Evolutionary conservation across 176 grass and related monocot species (phyloP).

Genomic region (Saccharum officinarum): DNA sequence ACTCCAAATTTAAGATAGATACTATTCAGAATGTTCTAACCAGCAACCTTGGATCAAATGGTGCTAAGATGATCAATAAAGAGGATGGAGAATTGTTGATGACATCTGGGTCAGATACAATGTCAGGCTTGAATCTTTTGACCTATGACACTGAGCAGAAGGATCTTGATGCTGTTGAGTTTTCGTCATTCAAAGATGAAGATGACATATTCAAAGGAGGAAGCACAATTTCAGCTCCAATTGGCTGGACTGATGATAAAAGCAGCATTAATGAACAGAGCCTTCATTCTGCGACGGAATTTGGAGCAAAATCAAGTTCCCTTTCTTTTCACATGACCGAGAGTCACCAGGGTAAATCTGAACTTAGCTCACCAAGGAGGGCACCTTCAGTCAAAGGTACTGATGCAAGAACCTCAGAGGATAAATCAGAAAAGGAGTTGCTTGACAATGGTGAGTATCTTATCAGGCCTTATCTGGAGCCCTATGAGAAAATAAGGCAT

Average conservation of each 20-base stretch:
- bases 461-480: constrained; percentile 95
- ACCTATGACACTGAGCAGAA: constrained; percentile 57
- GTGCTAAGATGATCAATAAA: constrained; percentile 48
- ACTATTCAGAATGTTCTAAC: constrained; percentile 89
- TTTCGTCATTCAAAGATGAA: constrained; percentile 66
- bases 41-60: constrained; percentile 54
- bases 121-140: constrained; percentile 83
- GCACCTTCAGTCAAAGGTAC: constrained; percentile 60
- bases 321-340: constrained; percentile 80
- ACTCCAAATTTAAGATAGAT: constrained; percentile 83
- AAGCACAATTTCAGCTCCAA: constrained; percentile 56
- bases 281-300: constrained; percentile 87
- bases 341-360: constrained; percentile 64
- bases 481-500: constrained; percentile 86
- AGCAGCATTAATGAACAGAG: constrained; percentile 89
- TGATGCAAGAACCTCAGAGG: constrained; percentile 71
- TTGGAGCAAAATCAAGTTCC: constrained; percentile 83
- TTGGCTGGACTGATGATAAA: constrained; percentile 88
- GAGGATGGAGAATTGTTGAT: constrained; percentile 55
- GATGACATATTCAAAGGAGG: constrained; percentile 69
- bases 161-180: constrained; percentile 59
- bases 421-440: constrained; percentile 88
- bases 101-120: constrained; percentile 70
- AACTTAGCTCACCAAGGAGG: constrained; percentile 72
- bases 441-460: constrained; percentile 98